A percentile compares a stretch with the other conserved stretches of the same genome.
These are phyloP conservation scores for Mrakia blollopis DNA, from an alignment of 768 basidiomycete species.

Conservation along the genomic window DNA sequence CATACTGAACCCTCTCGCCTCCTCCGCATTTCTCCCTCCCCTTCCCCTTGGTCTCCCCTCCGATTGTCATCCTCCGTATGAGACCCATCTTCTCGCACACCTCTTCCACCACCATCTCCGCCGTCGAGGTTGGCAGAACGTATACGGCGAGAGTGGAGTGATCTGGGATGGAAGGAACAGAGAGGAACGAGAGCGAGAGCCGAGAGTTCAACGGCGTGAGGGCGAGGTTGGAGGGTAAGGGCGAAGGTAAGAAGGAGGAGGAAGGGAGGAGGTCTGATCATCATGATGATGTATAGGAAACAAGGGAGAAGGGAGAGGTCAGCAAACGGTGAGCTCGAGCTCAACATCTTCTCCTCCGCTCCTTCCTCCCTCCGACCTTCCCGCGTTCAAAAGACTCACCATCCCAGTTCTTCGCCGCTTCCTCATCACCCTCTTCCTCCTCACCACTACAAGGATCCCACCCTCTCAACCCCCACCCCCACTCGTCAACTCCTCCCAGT, in stretches of 20 bases:
- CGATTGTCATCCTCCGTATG: constrained; percentile 13
- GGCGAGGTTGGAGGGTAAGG: not conserved
- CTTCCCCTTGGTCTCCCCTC: constrained; percentile 18
- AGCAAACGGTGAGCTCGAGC: not conserved
- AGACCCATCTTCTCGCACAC: constrained; percentile 10
- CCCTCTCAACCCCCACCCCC: constrained; percentile 8
- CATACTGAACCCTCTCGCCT: constrained; percentile 67
- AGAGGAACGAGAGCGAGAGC: not conserved
- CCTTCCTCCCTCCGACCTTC: too few relatives aligned
- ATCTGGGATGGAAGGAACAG: constrained; percentile 14
- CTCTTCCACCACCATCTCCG: not conserved
- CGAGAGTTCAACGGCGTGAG: not conserved
- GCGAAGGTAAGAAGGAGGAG: not conserved
- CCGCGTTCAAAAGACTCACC: constrained; percentile 11
- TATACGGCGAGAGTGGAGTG: constrained; percentile 13
- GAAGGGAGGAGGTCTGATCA: not conserved
- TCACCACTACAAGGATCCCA: not conserved
- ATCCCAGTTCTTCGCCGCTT: not conserved
- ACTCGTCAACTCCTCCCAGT: not conserved
- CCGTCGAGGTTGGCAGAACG: constrained; percentile 15
- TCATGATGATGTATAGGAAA: not conserved
- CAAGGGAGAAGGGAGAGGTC: not conserved
- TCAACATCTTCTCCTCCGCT: not conserved
- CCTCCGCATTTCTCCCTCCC: constrained; percentile 45
- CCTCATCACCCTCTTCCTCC: constrained; percentile 7